phyloP scores from a whole-genome alignment of 139 green algal genomes.

The Chlorella sp. region DNA sequence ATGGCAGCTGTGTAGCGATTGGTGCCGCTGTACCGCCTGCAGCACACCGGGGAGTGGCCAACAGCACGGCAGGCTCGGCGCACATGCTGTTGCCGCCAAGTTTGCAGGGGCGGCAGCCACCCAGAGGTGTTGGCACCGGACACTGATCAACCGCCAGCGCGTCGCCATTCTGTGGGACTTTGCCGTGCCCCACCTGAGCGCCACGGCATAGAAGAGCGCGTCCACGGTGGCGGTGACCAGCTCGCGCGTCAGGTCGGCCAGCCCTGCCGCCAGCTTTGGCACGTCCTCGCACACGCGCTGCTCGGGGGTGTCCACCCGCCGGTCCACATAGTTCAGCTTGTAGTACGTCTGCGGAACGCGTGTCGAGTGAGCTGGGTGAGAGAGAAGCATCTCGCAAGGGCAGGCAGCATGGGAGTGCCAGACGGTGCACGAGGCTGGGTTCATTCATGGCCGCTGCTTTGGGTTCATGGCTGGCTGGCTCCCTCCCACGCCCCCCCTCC shows the following conservation, averaged over 20 bases:
- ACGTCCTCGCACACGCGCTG: conserved; percentile 80
- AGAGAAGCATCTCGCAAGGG: neutral
- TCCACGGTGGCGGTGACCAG: conserved; percentile 57
- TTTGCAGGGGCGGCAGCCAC: neutral
- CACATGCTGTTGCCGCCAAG: neutral
- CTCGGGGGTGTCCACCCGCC: conserved; percentile 63
- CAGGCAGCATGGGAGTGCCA: neutral
- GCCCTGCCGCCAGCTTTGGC: conserved; percentile 57
- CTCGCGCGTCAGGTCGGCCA: conserved; percentile 63
- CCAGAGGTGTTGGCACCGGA: too few species aligned
- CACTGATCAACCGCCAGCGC: neutral
- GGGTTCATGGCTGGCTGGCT: neutral
- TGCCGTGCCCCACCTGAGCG: conserved; percentile 37
- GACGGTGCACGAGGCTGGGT: too few species aligned
- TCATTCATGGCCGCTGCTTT: neutral
- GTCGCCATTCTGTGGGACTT: neutral
- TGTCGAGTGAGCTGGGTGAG: neutral
- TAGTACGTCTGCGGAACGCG: conserved; percentile 61
- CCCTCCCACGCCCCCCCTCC: neutral
- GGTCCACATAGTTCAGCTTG: conserved; percentile 76
- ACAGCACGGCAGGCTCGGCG: neutral
- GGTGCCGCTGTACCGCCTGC: conserved; percentile 61
- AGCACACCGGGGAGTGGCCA: neutral
- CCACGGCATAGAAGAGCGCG: conserved; percentile 66
- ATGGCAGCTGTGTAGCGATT: conserved; percentile 73